Evolutionary conservation across 2,329 filamentous ascomycete species (phyloP), one percentile per base, ranked within the genome.

Genomic region (Neopestalotiopsis rosae): DNA sequence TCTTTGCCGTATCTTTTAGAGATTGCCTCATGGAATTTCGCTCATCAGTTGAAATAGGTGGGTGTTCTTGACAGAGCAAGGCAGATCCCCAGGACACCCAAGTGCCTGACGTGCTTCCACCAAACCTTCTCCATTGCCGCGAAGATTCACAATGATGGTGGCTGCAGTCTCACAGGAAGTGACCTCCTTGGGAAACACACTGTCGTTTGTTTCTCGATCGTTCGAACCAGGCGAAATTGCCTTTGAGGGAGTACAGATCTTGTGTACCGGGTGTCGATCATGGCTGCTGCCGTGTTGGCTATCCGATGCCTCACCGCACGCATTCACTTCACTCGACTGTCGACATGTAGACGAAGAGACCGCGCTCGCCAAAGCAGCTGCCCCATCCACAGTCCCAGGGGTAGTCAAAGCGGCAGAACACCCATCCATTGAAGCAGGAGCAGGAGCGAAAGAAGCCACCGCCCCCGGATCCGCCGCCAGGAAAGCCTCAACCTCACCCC

Each of bases 401-500:
- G 45, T 4, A n/a, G 17, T 9, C 4, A 10, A 7, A 52, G n/a
- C n/a, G n/a, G 6, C 6, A n/a, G 5, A 3, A 52, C n/a, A 3
- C 6, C 3, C n/a, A 1, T 24, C 10, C 6, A 38, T 17, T n/a
- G 45, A 20, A 9, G 4, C 7, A 6, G 57, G 14, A 28, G 9
- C 12, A 59, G 57, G 10, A 10, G 10, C 24, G 10, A 10, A 24
- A 20, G 30, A 30, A 24, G 12, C 13, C 24, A 28, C 24, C 24
- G 24, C 24, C 24, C 24, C 24, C 4, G 14, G 58, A 17, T 14
- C 59, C 13, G 9, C 34, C 24, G 9, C 34, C 24, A 84, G 72
- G 64, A 83, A 84, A 67, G 75, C 78, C 30, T 84, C 81, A 24
- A 85, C 74, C 68, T 83, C 81, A 3, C 74, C 77, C n/a, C 73